A percentile compares a stretch with the other conserved stretches of the same genome.
Conservation (phyloP, 2,329 filamentous ascomycete species). For the Colletotrichum gigasporum region DNA sequence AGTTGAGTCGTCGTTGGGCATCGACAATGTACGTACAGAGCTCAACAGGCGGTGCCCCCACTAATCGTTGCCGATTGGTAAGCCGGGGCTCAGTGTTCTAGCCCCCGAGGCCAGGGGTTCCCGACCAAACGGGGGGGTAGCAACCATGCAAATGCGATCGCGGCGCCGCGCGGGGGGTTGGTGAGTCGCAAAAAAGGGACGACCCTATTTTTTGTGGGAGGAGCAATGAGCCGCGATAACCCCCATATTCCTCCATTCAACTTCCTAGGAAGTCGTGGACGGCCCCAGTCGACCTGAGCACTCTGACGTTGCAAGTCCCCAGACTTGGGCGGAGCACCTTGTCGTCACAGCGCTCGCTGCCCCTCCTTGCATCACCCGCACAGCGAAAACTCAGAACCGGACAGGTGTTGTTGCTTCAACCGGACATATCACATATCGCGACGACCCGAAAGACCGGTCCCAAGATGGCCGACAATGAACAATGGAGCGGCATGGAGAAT, state of each 20-base stretch:
- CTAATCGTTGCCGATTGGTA: background rate
- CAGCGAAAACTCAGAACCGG: slow-evolving; percentile 7
- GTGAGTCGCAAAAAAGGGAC: background rate
- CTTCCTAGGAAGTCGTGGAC: background rate
- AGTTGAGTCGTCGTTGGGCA: too few relatives aligned
- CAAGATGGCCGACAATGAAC: slow-evolving; percentile 45
- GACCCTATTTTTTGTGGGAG: background rate
- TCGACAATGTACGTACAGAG: background rate
- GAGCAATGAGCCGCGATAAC: slow-evolving; percentile 5
- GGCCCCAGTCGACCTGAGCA: background rate
- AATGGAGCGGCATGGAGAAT: slow-evolving; percentile 72
- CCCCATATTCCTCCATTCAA: background rate
- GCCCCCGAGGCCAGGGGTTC: too few relatives aligned
- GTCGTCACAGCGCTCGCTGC: background rate
- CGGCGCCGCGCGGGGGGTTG: slow-evolving; percentile 6
- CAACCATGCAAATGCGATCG: slow-evolving; percentile 7
- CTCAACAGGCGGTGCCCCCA: background rate
- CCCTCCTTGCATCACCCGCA: slow-evolving; percentile 6
- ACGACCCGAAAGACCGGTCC: background rate
- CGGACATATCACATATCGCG: background rate
- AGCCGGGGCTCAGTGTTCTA: background rate
- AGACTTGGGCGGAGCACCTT: background rate
- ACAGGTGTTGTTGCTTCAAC: background rate
- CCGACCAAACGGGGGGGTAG: background rate
- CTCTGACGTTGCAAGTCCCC: too few relatives aligned